A percentile compares a stretch with the other conserved stretches of the same genome.
These are phyloP conservation scores for Thelonectria rubi DNA, from an alignment of 2,329 filamentous ascomycete genomes.

Conservation along the genomic window DNA sequence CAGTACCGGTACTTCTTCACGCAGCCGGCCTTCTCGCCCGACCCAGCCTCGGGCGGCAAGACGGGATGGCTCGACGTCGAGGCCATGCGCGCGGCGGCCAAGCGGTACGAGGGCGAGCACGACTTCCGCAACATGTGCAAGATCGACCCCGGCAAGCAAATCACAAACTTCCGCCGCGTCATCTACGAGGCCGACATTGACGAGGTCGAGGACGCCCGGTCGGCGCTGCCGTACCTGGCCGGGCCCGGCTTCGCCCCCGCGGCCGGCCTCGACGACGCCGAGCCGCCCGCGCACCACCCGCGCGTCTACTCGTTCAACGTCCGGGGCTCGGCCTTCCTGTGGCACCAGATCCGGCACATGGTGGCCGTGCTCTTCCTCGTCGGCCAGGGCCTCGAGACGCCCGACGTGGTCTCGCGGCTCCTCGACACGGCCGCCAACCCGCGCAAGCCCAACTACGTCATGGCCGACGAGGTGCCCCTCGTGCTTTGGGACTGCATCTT, in stretches of 20 bases:
- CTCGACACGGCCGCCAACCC: conserved; percentile 78
- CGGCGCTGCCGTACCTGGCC: conserved; percentile 65
- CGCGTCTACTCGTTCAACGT: conserved; percentile 90
- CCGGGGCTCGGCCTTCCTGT: conserved; percentile 90
- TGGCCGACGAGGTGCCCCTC: conserved; percentile 88
- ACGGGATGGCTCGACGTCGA: conserved; percentile 88
- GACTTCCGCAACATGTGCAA: conserved; percentile 99
- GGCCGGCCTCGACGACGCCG: conserved; percentile 18
- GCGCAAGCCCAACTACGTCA: conserved; percentile 83
- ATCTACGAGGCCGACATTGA: conserved; percentile 86
- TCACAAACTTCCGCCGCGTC: conserved; percentile 80
- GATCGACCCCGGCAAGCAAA: conserved; percentile 88
- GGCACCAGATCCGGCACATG: conserved; percentile 98
- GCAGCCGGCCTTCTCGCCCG: conserved; percentile 83
- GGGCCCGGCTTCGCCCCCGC: conserved; percentile 48
- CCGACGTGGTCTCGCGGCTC: conserved; percentile 76
- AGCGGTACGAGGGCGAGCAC: conserved; percentile 81
- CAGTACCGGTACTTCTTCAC: conserved; percentile 99
- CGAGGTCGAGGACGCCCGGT: conserved; percentile 65
- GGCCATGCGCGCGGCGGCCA: conserved; percentile 85
- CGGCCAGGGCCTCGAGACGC: conserved; percentile 84
- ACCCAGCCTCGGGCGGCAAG: conserved; percentile 52
- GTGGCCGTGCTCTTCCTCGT: conserved; percentile 92
- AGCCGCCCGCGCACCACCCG: too few relatives aligned
- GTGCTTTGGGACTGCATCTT: conserved; percentile 98